Evolutionary conservation across 345 rosid species (phyloP).

Genomic region (Hibiscus trionum): DNA sequence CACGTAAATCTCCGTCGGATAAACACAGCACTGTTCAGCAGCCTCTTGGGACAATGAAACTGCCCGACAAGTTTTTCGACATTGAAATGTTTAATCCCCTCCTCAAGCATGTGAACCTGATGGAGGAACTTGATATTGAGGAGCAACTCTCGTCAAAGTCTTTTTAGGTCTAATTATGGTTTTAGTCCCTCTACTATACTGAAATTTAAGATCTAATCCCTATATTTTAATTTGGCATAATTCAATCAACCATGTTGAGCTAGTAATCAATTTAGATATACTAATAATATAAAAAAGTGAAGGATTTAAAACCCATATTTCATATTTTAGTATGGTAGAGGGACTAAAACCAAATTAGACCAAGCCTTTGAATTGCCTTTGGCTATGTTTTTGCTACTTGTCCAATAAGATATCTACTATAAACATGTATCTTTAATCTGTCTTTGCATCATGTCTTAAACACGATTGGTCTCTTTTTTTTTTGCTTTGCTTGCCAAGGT

Average conservation of each 20-base stretch:
- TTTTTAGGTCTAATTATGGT: not conserved
- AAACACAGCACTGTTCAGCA: constrained; percentile 14
- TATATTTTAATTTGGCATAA: too few species aligned
- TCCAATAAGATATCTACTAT: too few species aligned
- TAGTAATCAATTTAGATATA: too few species aligned
- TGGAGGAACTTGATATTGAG: constrained; percentile 58
- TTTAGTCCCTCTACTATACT: not conserved
- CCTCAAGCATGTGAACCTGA: constrained; percentile 48
- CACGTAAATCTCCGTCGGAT: constrained; percentile 37
- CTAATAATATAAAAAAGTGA: not conserved
- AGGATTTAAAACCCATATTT: not conserved
- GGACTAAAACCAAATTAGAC: too few species aligned
- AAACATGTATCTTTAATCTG: too few species aligned
- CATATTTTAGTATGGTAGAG: too few species aligned
- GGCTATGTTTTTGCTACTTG: too few species aligned
- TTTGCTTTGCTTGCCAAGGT: not conserved
- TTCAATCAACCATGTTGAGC: too few species aligned
- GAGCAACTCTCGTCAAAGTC: constrained; percentile 17
- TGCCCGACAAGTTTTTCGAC: constrained; percentile 55
- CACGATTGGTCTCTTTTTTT: not conserved
- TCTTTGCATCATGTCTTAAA: too few species aligned
- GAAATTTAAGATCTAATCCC: too few species aligned
- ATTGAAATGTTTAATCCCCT: constrained; percentile 48
- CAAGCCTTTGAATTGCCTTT: too few species aligned
- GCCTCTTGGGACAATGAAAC: constrained; percentile 23